Evolutionary conservation across 192 early-diverging fungal species (phyloP).

Genomic region (Backusella mclennaniae): DNA sequence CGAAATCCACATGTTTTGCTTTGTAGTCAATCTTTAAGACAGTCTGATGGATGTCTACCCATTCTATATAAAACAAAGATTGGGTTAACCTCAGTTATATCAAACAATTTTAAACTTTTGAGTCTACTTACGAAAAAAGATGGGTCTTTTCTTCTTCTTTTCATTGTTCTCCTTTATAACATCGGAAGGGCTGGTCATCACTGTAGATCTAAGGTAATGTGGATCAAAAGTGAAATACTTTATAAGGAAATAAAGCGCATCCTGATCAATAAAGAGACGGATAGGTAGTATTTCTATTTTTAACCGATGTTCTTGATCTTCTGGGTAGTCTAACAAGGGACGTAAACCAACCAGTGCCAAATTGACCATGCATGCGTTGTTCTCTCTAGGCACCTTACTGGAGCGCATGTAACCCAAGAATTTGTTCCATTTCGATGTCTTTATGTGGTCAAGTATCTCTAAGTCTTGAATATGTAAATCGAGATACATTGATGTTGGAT

Average conservation of each 20-base stretch:
- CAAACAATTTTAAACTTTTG: background rate
- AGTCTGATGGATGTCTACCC: constrained; percentile 69
- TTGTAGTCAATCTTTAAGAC: constrained; percentile 93
- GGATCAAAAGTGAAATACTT: constrained; percentile 69
- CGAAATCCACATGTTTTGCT: constrained; percentile 85
- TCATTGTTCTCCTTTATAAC: background rate
- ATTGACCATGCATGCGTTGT: constrained; percentile 64
- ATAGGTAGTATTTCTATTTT: constrained; percentile 74
- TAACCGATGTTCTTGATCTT: constrained; percentile 56
- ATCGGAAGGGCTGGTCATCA: background rate
- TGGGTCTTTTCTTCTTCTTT: background rate
- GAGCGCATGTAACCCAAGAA: constrained; percentile 68
- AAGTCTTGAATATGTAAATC: constrained; percentile 55
- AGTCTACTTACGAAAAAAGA: constrained; percentile 48
- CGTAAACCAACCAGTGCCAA: constrained; percentile 58
- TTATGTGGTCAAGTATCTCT: constrained; percentile 77
- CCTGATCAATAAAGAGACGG: constrained; percentile 90
- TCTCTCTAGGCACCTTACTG: constrained; percentile 56
- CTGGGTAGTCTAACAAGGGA: constrained; percentile 45
- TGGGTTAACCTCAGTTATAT: background rate
- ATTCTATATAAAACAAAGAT: constrained; percentile 35
- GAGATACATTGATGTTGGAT: constrained; percentile 48
- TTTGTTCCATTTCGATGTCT: constrained; percentile 71
- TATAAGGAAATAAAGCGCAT: constrained; percentile 82
- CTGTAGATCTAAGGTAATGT: constrained; percentile 11